A percentile compares a stretch with the other conserved stretches of the same genome.
phyloP scores from a whole-genome alignment of 257 asterid genomes.

The Solanum ossicruentum region DNA sequence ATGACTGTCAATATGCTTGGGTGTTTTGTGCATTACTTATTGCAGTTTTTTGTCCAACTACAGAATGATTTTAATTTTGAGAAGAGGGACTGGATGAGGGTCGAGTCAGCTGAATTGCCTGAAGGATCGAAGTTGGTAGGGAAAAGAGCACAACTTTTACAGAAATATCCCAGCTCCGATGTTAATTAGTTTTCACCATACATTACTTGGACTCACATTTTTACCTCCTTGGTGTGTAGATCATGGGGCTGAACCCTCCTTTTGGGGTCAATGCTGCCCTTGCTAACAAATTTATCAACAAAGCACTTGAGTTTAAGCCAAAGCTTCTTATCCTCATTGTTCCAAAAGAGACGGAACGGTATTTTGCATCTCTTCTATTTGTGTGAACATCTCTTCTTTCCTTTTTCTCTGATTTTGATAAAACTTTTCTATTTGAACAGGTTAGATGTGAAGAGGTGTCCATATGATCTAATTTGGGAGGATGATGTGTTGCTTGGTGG shows the following conservation, averaged over 20 bases:
- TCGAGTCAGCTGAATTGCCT: slow-evolving; percentile 42
- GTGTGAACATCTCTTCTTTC: neutral
- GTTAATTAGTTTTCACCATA: neutral
- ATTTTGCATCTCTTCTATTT: neutral
- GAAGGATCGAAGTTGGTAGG: slow-evolving; percentile 73
- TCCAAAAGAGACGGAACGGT: slow-evolving; percentile 68
- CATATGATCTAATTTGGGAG: slow-evolving; percentile 77
- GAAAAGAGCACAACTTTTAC: neutral
- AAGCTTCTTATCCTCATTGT: slow-evolving; percentile 80
- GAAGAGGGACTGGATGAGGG: slow-evolving; percentile 77
- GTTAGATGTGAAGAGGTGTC: slow-evolving; percentile 37
- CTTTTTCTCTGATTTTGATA: neutral
- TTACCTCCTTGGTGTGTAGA: slow-evolving; percentile 29
- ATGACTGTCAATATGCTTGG: neutral
- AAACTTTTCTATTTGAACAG: slow-evolving; percentile 20
- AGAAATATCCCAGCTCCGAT: neutral
- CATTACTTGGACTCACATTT: neutral
- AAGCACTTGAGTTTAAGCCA: slow-evolving; percentile 87
- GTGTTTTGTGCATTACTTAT: neutral
- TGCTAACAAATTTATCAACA: slow-evolving; percentile 60
- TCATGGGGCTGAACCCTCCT: slow-evolving; percentile 97
- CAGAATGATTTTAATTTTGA: slow-evolving; percentile 79
- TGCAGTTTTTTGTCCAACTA: slow-evolving; percentile 6
- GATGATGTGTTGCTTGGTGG: slow-evolving; percentile 58
- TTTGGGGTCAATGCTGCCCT: slow-evolving; percentile 67